A percentile compares a stretch with the other conserved stretches of the same genome.
phyloP scores from a whole-genome alignment of 495 filamentous ascomycete species.

The Podospora sp. region DNA sequence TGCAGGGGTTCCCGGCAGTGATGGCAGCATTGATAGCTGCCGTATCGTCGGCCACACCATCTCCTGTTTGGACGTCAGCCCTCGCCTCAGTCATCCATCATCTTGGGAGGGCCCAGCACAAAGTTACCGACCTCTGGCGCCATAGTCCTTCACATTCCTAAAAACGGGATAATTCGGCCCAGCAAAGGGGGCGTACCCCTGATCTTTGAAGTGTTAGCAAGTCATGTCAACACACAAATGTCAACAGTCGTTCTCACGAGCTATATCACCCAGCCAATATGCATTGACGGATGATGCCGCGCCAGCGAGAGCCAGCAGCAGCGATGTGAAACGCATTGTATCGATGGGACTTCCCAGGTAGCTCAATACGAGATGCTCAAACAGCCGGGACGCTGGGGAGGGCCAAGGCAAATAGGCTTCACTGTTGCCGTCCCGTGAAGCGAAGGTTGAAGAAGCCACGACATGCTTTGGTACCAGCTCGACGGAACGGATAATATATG shows the following conservation, averaged over 20 bases:
- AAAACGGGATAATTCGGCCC: constrained; percentile 54
- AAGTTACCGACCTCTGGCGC: constrained; percentile 54
- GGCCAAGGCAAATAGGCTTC: background rate
- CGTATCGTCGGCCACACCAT: constrained; percentile 73
- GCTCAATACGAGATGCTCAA: background rate
- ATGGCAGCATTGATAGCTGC: constrained; percentile 83
- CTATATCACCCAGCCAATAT: constrained; percentile 49
- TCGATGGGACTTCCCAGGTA: background rate
- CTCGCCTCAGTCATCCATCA: background rate
- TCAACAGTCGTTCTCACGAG: constrained; percentile 35
- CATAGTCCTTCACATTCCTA: constrained; percentile 63
- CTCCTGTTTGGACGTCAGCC: constrained; percentile 30
- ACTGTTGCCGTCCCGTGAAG: background rate
- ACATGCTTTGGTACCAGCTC: background rate
- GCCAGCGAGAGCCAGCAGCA: constrained; percentile 44
- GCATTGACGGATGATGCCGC: constrained; percentile 42
- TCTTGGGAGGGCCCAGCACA: background rate
- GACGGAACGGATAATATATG: constrained; percentile 20
- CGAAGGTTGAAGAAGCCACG: constrained; percentile 13
- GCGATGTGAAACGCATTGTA: constrained; percentile 42
- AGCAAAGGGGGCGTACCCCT: constrained; percentile 51
- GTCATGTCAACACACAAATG: background rate
- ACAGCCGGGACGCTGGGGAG: constrained; percentile 7
- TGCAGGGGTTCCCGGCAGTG: constrained; percentile 74
- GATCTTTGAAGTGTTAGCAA: constrained; percentile 36